Percentiles rank a stretch among this genome's conserved stretches.
These are phyloP conservation scores for Apium graveolens DNA, from an alignment of 129 eudicot genomes.

Conservation along the genomic window DNA sequence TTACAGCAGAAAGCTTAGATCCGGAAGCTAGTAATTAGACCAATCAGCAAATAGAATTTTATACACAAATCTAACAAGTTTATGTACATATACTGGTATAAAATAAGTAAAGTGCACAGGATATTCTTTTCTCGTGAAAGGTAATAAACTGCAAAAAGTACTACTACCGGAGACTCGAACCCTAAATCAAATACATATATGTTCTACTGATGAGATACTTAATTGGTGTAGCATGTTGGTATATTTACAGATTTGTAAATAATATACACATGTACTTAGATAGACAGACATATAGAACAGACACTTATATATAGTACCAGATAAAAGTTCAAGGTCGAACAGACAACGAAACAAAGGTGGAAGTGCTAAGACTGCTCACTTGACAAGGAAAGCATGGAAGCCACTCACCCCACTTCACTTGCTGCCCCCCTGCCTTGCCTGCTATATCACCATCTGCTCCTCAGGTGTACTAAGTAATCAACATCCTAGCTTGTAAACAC, in stretches of 20 bases:
- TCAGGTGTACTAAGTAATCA: background rate
- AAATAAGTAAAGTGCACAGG: no score
- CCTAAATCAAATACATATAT: background rate
- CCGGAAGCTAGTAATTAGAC: no score
- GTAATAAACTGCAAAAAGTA: no score
- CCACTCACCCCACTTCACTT: slow-evolving; percentile 38
- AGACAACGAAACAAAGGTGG: slow-evolving; percentile 37
- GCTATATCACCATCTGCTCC: background rate
- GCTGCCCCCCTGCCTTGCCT: background rate
- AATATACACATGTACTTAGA: background rate
- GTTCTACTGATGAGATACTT: no score
- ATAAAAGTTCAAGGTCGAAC: slow-evolving; percentile 31
- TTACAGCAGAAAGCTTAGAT: background rate
- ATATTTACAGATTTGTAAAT: no score
- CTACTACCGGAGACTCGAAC: background rate
- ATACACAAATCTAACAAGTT: no score
- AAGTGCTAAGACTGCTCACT: slow-evolving; percentile 31
- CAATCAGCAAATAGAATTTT: no score
- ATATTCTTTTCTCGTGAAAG: no score
- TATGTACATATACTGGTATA: no score
- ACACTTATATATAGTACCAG: background rate
- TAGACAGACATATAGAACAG: background rate
- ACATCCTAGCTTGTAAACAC: background rate
- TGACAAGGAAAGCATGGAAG: slow-evolving; percentile 37
- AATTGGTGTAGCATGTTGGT: no score